A percentile compares a stretch with the other conserved stretches of the same genome.
Evolutionary conservation across 2,329 filamentous ascomycete genomes (phyloP).

Genomic region (Aspergillus fischeri): DNA sequence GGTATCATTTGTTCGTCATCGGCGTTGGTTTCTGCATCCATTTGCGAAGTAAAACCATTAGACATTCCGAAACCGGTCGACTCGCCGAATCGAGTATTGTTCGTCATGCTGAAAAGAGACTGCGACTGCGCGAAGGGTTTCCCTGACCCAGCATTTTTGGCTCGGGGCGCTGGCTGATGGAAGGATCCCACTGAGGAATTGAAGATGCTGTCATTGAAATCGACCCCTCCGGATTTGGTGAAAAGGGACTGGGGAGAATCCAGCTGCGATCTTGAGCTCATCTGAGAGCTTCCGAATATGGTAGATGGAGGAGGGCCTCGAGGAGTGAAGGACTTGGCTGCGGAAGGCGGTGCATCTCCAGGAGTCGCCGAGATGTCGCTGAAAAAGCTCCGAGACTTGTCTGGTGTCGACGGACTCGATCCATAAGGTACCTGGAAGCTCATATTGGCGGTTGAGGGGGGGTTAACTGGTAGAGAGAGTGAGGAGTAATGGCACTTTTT

Average conservation of each 20-base stretch:
- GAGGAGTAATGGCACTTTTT: not conserved
- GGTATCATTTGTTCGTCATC: slow-evolving; percentile 33
- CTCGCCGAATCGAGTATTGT: slow-evolving; percentile 23
- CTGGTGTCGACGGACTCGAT: slow-evolving; percentile 38
- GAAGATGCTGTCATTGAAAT: slow-evolving; percentile 35
- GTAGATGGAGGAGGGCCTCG: slow-evolving; percentile 50
- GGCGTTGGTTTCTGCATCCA: slow-evolving; percentile 20
- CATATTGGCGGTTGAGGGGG: slow-evolving; percentile 21
- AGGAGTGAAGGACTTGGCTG: slow-evolving; percentile 53
- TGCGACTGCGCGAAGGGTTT: slow-evolving; percentile 24
- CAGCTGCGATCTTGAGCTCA: slow-evolving; percentile 33
- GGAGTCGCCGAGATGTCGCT: slow-evolving; percentile 54
- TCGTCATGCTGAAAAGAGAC: slow-evolving; percentile 25
- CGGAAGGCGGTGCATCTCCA: slow-evolving; percentile 53
- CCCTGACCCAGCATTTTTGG: slow-evolving; percentile 21
- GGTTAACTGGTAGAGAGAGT: not conserved
- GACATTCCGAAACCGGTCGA: slow-evolving; percentile 21
- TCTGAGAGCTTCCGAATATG: slow-evolving; percentile 50
- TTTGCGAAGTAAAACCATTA: slow-evolving; percentile 10
- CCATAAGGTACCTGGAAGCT: slow-evolving; percentile 33
- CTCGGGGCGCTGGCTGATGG: slow-evolving; percentile 27
- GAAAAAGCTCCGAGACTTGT: slow-evolving; percentile 33
- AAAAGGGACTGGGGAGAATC: slow-evolving; percentile 38
- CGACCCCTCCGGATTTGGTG: slow-evolving; percentile 33
- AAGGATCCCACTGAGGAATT: slow-evolving; percentile 34